A percentile compares a stretch with the other conserved stretches of the same genome.
Conservation (phyloP, 768 basidiomycete genomes). For the Suillus plorans region DNA sequence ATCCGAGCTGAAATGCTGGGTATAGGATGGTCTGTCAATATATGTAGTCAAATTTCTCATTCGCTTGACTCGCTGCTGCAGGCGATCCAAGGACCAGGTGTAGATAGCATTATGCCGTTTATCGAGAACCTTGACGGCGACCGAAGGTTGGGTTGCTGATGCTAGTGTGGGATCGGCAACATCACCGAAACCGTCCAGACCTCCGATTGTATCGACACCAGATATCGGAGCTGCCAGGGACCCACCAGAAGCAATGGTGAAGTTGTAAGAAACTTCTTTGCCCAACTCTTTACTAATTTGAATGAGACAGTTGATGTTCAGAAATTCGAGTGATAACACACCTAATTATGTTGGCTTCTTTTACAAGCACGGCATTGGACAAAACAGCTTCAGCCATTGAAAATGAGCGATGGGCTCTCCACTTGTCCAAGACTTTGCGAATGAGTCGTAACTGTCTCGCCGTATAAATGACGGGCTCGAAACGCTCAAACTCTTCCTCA, state of each 20-base stretch:
- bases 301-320: conserved; percentile 6
- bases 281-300: conserved; percentile 73
- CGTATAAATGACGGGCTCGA: conserved; percentile 82
- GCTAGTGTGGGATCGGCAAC: conserved; percentile 81
- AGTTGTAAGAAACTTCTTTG: conserved; percentile 90
- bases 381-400: conserved; percentile 91
- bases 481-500: conserved; percentile 58
- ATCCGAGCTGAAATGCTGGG: conserved; percentile 90
- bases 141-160: conserved; percentile 74
- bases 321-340: conserved; percentile 27
- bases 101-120: conserved; percentile 84
- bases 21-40: conserved; percentile 89
- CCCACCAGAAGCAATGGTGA: conserved; percentile 84
- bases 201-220: conserved; percentile 81
- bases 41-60: conserved; percentile 93
- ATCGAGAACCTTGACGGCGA: conserved; percentile 91
- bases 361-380: conserved; percentile 79
- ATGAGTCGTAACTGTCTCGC: conserved; percentile 82
- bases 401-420: conserved; percentile 83
- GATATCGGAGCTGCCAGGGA: conserved; percentile 78
- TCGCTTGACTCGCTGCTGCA: conserved; percentile 84
- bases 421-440: conserved; percentile 78
- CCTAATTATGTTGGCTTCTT: conserved; percentile 96
- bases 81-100: conserved; percentile 86
- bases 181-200: conserved; percentile 90